A percentile compares a stretch with the other conserved stretches of the same genome.
Evolutionary conservation across 768 basidiomycete genomes (phyloP).

Genomic region (Cystobasidium ongulense): DNA sequence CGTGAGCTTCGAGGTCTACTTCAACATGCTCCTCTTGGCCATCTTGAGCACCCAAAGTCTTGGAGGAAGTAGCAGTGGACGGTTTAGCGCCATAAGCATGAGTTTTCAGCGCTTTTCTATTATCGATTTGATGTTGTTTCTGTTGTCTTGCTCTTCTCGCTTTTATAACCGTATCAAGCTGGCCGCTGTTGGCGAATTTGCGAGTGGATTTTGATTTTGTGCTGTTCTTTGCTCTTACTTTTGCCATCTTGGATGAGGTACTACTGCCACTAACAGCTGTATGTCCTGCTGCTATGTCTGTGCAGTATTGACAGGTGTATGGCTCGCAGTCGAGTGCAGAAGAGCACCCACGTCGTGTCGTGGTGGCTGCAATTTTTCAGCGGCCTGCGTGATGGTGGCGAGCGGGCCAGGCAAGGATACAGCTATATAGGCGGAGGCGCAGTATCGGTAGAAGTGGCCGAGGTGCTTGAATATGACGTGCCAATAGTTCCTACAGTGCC

Average conservation of each 20-base stretch:
- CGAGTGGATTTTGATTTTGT: slow-evolving; percentile 5
- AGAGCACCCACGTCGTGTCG: no score
- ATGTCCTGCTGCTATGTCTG: no score
- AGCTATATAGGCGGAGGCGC: no score
- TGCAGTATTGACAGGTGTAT: no score
- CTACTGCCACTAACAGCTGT: no score
- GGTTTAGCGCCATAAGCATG: neutral
- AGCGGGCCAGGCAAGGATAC: no score
- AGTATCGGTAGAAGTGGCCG: no score
- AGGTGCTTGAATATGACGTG: no score
- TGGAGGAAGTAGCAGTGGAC: neutral
- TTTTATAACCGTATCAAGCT: slow-evolving; percentile 23
- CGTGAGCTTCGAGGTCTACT: slow-evolving; percentile 48
- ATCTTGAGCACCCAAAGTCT: slow-evolving; percentile 27
- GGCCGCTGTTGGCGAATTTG: slow-evolving; percentile 21
- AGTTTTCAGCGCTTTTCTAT: slow-evolving; percentile 7
- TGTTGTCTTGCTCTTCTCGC: slow-evolving; percentile 29
- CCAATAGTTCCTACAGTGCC: no score
- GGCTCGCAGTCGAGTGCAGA: no score
- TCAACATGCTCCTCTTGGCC: slow-evolving; percentile 49
- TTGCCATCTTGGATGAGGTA: neutral
- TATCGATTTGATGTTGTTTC: slow-evolving; percentile 31
- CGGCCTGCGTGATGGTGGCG: no score
- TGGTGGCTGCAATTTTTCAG: no score
- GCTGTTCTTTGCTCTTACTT: neutral